Evolutionary conservation across 441 rosid species (phyloP), one percentile per base, ranked within the genome.

Genomic region (Gossypium trilobum): DNA sequence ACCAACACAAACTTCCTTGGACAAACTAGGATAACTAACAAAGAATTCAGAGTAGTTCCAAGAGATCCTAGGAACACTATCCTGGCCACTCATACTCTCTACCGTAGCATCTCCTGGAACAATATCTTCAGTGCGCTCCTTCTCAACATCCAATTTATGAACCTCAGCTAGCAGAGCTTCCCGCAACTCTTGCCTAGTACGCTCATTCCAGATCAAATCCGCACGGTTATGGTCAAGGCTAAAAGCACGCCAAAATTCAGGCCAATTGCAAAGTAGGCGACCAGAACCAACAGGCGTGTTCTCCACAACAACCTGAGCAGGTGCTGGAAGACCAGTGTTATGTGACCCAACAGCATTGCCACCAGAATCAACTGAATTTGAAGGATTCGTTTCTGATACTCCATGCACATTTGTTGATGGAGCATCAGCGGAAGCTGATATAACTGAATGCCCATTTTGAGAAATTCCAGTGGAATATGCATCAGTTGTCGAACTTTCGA

Each of bases 181-280:
- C 82, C 95, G 91, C 78, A 96, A 78, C 82, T 96, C 99, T 83
- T 93, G 99, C 82, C 99, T 86, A 14, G 97, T 90, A 74, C 98
- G 98, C 79, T 96, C 99, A 68, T 96, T 96, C 99, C 98, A 96
- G 74, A 96, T 90, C 76, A 96, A 89, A 85, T 96, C 99, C 2
- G 99, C 98, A 81, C 99, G 97, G 82, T 95, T 91, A 83, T 95
- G 98, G 74, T 95, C 99, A 73, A 93, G 98, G 82, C 97, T 88
- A 82, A 96, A 93, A 75, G 97, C 99, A 74, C 97, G 87, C 99
- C 99, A 96, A 79, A 96, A 93, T 80, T 96, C 97, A 66, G 92
- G 89, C 98, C 99, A 93, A 73, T 96, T 96, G 68, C 90, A 84
- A 68, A 93, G 96, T 72, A 96, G 83, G 78, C 93, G 87, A 68